Percentiles rank a stretch among this genome's conserved stretches.
Conservation (phyloP, 1,284 basidiomycete genomes). For the Trametes polyzona region DNA sequence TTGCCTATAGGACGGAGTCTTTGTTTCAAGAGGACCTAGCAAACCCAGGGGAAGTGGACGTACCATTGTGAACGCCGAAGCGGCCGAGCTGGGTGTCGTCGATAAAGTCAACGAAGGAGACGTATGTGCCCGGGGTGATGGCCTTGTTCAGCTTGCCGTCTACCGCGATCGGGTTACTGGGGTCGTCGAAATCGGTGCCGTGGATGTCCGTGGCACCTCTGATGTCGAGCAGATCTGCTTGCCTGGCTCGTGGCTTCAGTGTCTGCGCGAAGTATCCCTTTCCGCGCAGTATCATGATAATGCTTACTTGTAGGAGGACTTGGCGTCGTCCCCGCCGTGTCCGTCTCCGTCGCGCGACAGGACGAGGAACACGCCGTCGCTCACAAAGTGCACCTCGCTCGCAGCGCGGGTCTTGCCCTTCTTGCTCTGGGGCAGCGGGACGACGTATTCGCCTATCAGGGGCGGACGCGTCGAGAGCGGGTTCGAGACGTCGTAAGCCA, state of each 20-base stretch:
- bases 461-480: conserved; percentile 33
- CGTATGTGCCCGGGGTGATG: conserved; percentile 60
- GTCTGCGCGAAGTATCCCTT: neutral
- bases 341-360: conserved; percentile 67
- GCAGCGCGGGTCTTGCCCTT: conserved; percentile 56
- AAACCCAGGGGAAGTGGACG: conserved; percentile 1
- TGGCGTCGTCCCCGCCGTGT: conserved; percentile 53
- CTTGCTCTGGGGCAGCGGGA: conserved; percentile 57
- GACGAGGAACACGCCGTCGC: conserved; percentile 56
- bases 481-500: conserved; percentile 56
- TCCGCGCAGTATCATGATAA: neutral
- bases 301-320: conserved; percentile 61
- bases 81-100: conserved; percentile 55
- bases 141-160: conserved; percentile 51
- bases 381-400: conserved; percentile 64
- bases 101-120: conserved; percentile 58
- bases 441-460: conserved; percentile 63
- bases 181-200: conserved; percentile 57
- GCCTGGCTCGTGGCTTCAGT: conserved; percentile 34
- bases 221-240: conserved; percentile 64
- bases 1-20: conserved; percentile 27
- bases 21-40: neutral
- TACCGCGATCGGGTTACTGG: conserved; percentile 55
- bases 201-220: conserved; percentile 64
- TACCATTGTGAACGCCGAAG: conserved; percentile 65